A percentile compares a stretch with the other conserved stretches of the same genome.
Conservation (phyloP, 2,329 filamentous ascomycete species). For the Teratosphaeria pseudoeucalypti region DNA sequence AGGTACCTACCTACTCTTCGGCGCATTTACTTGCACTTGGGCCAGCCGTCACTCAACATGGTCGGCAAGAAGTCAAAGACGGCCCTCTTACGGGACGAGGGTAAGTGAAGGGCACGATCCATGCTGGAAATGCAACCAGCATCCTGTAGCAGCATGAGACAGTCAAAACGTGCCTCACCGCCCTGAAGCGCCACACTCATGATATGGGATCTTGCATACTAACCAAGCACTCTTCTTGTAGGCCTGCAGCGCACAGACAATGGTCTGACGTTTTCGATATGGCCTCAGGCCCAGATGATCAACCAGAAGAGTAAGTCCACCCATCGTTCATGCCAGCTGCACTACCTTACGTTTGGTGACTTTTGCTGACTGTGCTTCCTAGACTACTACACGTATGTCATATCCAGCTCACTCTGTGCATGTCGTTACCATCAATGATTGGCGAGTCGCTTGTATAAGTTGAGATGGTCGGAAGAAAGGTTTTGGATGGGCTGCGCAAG, state of each 20-base stretch:
- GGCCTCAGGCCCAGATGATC: conserved; percentile 86
- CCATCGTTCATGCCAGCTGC: background rate
- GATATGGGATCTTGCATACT: conserved; percentile 8
- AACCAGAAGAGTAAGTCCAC: conserved; percentile 63
- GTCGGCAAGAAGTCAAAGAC: conserved; percentile 57
- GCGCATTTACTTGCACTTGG: background rate
- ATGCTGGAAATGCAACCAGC: conserved; percentile 2
- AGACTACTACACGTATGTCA: conserved; percentile 87
- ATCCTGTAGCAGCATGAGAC: background rate
- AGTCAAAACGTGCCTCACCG: background rate
- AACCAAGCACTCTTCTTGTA: conserved; percentile 29
- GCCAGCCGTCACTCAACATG: conserved; percentile 34
- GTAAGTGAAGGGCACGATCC: conserved; percentile 20
- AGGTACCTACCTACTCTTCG: background rate
- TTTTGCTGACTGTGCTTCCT: conserved; percentile 10
- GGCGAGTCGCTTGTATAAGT: background rate
- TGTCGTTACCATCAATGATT: background rate
- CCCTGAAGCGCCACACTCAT: conserved; percentile 1
- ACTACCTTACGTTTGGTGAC: background rate
- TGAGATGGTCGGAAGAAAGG: conserved; percentile 22
- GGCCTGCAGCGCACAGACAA: conserved; percentile 95
- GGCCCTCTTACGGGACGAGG: conserved; percentile 51
- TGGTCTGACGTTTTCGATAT: conserved; percentile 89
- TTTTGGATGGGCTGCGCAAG: conserved; percentile 22
- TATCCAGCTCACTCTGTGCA: background rate